Base-by-base conservation (phyloP, 176 grass and related monocot genomes). In the Juncus inflexus region DNA sequence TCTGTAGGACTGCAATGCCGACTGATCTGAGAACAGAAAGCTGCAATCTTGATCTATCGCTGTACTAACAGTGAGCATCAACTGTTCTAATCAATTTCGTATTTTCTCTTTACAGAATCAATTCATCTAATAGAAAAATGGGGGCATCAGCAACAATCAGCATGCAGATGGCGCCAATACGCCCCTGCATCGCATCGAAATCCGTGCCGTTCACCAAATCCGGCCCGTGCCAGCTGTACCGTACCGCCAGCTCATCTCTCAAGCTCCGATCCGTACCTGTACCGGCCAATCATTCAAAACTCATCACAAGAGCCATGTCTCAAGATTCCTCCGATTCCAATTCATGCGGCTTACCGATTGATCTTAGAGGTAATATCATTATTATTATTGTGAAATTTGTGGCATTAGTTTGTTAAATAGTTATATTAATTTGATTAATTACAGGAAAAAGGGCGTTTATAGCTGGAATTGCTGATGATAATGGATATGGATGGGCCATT, bases 401-500 rank as follows among this genome's bases (percentile, higher is more conserved):
- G 19, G 1, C 19, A 28, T 28, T 28, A 28, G 19, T 28, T 28
- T 1, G 19, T 28, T 28, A 28, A 28, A 28, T 28, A 28, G 19
- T 5, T 47, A 40, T 72, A 8, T 74, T 55, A 64, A n/a, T 72
- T 39, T 63, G 12, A 49, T 55, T 78, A 19, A 49, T 52, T 58
- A 68, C 60, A 97, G 92, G 92, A 55, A 91, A 91, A 81, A 91
- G 87, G 61, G 92, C 87, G 53, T 97, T 97, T 76, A 91, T 97
- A 83, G 92, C 87, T 79, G 92, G 92, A 78, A 76, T 97, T 16
- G 92, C 92, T 72, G 92, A 91, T 84, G 92, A 97, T 62, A 97
- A 97, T 91, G 92, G 92, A 52, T 97, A 91, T 79, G 92, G 92
- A 53, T 97, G 92, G 92, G 92, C 92, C 74, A 89, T 97, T 65